Evolutionary conservation across 2,329 filamentous ascomycete genomes (phyloP), one percentile per base, ranked within the genome.

Genomic region (Sclerotinia spermophila): DNA sequence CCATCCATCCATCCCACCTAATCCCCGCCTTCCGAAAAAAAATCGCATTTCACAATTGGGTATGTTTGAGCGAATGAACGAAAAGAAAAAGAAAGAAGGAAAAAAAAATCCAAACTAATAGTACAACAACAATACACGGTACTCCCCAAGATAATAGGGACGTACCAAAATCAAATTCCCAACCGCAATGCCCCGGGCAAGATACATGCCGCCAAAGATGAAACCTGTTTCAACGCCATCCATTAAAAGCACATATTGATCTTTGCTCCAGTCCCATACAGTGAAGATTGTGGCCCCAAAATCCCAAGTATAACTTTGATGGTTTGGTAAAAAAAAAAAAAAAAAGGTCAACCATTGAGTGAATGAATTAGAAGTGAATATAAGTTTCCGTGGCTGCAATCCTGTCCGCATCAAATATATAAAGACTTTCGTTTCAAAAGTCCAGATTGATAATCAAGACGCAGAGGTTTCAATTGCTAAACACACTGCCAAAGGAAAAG

Each of bases 211-310:
- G 42, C 38, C 38, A 45, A 45, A 67, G n/a, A 67, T 42, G 13
- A 60, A 61, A 62, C 51, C 56, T 56, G 60, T 68, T 68, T 60
- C 66, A 68, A 68, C 66, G 66, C 66, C 66, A 51, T 35, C 55
- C 53, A 60, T 51, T 59, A 59, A 68, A 60, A 67, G 33, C 45
- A 65, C 62, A 68, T 44, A 38, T 21, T 21, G 24, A 48, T 35
- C 53, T 68, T 68, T 60, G 56, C 67, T 67, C 53, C 65, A 19
- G 51, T 62, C 44, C 67, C 38, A n/a, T 42, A 27, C 19, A 48
- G 53, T 33, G 21, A 44, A 35, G 30, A 27, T 62, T 3, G 21
- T 42, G 10, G 11, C 55, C 42, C 38, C 42, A 42, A 60, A 61
- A 48, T n/a, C n/a, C 21, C 38, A 65, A 65, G 21, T 38, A 8